phyloP scores from a whole-genome alignment of 2,329 filamentous ascomycete species.

The Dryadomyces sulphureus region DNA sequence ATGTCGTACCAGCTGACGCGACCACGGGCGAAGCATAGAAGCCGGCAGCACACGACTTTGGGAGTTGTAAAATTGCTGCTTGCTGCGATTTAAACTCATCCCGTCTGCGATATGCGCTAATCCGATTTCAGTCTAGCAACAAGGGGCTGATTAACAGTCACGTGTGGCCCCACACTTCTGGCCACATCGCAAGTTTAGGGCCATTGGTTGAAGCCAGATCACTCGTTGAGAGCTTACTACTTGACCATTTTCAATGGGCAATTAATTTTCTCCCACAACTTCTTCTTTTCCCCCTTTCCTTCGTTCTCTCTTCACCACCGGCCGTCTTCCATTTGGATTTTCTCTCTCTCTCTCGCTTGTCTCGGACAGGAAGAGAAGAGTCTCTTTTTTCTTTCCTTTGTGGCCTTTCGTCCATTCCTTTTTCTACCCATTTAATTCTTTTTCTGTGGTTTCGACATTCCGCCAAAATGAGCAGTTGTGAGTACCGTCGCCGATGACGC shows the following conservation, averaged over 20 bases:
- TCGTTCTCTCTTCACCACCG: constrained; percentile 1
- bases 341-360: neutral
- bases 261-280: constrained; percentile 5
- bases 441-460: constrained; percentile 3
- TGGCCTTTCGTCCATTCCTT: constrained; percentile 1
- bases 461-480: constrained; percentile 22
- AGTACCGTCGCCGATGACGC: constrained; percentile 11
- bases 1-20: constrained; percentile 7
- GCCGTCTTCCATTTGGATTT: neutral
- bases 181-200: constrained; percentile 14
- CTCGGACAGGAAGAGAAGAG: constrained; percentile 3
- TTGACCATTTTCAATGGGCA: neutral
- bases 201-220: constrained; percentile 18
- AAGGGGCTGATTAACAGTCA: constrained; percentile 5
- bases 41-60: neutral
- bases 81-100: neutral
- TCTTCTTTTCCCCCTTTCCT: neutral
- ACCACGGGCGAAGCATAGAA: constrained; percentile 2
- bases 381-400: neutral
- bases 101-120: neutral
- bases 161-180: constrained; percentile 10
- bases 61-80: no score
- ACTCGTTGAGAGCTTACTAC: constrained; percentile 8
- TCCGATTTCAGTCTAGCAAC: neutral
- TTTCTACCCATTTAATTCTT: constrained; percentile 1